Conservation (phyloP, 225 moss, liverwort and hornwort genomes). For the Bryum argenteum region DNA sequence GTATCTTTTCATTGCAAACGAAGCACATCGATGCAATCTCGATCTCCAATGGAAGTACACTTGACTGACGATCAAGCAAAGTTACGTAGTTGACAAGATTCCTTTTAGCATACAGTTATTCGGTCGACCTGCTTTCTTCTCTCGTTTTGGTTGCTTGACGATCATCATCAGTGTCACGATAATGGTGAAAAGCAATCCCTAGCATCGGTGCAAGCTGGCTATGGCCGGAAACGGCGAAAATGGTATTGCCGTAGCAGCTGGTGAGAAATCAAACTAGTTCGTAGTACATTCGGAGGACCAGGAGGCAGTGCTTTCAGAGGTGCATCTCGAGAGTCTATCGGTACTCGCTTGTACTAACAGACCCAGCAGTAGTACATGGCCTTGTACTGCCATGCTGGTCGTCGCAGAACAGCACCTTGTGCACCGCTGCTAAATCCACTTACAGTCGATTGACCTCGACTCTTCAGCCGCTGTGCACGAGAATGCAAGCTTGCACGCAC, state of each 20-base stretch:
- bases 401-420: neutral
- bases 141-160: too few relatives aligned
- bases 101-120: too few relatives aligned
- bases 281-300: neutral
- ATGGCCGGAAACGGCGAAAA: neutral
- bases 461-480: neutral
- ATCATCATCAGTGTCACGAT: neutral
- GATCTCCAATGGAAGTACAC: too few relatives aligned
- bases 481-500: slow-evolving; percentile 16
- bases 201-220: neutral
- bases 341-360: slow-evolving; percentile 23
- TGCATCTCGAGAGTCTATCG: neutral
- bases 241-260: slow-evolving; percentile 3
- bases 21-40: too few relatives aligned
- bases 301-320: neutral
- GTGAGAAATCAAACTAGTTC: neutral
- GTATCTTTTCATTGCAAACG: too few relatives aligned
- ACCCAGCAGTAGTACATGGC: slow-evolving; percentile 9
- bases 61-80: too few relatives aligned
- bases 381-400: slow-evolving; percentile 8
- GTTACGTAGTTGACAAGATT: too few relatives aligned
- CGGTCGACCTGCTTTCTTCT: too few relatives aligned
- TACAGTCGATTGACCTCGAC: neutral
- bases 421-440: neutral
- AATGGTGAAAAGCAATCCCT: neutral